These are phyloP conservation scores for Aureobasidium lini DNA, from an alignment of 2,329 filamentous ascomycete species.

Conservation along the genomic window DNA sequence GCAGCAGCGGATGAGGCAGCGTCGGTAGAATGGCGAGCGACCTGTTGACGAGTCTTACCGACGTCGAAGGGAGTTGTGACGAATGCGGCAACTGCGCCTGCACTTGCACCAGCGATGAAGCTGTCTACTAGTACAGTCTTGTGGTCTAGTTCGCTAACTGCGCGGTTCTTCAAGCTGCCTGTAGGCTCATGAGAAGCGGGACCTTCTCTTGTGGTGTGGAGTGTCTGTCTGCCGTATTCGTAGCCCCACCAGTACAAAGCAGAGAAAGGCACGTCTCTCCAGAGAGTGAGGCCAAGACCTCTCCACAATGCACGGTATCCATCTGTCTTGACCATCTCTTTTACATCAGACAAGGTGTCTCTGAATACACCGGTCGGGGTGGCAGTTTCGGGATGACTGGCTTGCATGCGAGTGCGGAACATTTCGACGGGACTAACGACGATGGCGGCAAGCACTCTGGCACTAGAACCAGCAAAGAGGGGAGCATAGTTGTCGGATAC, in stretches of 20 bases:
- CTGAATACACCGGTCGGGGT: conserved; percentile 62
- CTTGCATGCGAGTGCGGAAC: conserved; percentile 86
- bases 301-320: conserved; percentile 85
- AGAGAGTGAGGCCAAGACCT: conserved; percentile 81
- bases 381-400: conserved; percentile 41
- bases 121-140: conserved; percentile 76
- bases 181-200: conserved; percentile 20
- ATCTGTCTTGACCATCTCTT: conserved; percentile 67
- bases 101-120: conserved; percentile 76
- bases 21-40: conserved; percentile 54
- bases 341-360: conserved; percentile 68
- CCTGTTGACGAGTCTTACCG: conserved; percentile 89
- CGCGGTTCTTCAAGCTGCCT: conserved; percentile 29
- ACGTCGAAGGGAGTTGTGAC: conserved; percentile 95
- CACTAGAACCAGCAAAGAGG: conserved; percentile 68
- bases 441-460: conserved; percentile 71
- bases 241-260: conserved; percentile 98
- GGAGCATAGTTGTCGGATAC: conserved; percentile 67
- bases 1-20: conserved; percentile 31
- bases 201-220: conserved; percentile 58
- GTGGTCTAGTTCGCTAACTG: conserved; percentile 62
- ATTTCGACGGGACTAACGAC: conserved; percentile 88
- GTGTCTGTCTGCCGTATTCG: conserved; percentile 65
- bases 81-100: conserved; percentile 77
- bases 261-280: conserved; percentile 95